Evolutionary conservation across 257 asterid genomes (phyloP), one percentile per base, ranked within the genome.

Genomic region (Solanum medicagineum): DNA sequence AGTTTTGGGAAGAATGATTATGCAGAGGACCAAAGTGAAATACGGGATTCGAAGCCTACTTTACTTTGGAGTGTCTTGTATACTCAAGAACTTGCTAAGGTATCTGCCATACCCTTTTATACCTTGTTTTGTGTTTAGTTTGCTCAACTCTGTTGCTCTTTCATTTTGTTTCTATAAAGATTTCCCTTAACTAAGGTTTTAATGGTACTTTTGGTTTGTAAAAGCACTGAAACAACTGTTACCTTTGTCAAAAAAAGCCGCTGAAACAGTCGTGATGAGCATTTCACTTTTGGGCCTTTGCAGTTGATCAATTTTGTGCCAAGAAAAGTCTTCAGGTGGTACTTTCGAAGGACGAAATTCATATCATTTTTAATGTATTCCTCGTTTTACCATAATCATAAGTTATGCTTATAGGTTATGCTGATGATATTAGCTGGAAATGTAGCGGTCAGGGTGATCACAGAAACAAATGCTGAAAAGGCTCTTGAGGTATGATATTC

Each of bases 381-480:
- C 60, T 47, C 12, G 29, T 70, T 36, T 74, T 74, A 47, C 59
- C 81, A 74, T 74, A 62, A 80, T 87, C 60, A 73, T 42, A 36
- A 51, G 83, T 69, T 66, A 47, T 22, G 51, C 75, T 85, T 82
- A 51, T 87, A 96, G 99, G 99, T 96, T 42, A 96, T 96, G 82
- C 93, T 96, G 88, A 92, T 94, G 98, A 96, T 96, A 91, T 91
- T 96, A 92, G 99, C 99, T 86, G 99, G 98, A 86, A 96, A 96
- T 93, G 99, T 98, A 73, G 98, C 98, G 51, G 99, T 96, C n/a
- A 98, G 99, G 80, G 99, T 96, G 81, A 96, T 95, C 85, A 96
- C 99, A 54, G 98, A 96, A 93, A 96, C 99, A 47, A 96, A 95
- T 90, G 99, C 99, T 60, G 99, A 96, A 91, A 96, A 94, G 91